Evolutionary conservation across 352 stramenopile genomes (phyloP).

Genomic region (Phytophthora syringae): DNA sequence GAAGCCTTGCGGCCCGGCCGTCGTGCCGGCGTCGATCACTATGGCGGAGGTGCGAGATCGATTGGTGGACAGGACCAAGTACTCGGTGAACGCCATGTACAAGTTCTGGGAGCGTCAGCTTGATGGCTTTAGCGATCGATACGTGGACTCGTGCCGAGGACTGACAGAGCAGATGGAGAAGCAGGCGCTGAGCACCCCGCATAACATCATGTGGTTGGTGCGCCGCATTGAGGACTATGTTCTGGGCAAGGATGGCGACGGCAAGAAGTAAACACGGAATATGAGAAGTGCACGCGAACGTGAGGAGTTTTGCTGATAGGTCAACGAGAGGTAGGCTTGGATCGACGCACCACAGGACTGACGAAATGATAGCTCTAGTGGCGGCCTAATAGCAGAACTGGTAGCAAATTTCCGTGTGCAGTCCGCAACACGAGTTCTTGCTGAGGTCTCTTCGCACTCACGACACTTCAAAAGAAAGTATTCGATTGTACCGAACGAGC

Average conservation of each 20-base stretch:
- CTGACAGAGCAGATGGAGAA: constrained; percentile 76
- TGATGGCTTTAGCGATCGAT: constrained; percentile 69
- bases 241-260: constrained; percentile 35
- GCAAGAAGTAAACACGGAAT: constrained; percentile 27
- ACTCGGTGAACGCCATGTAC: constrained; percentile 64
- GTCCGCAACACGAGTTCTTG: too few species aligned
- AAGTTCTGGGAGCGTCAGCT: constrained; percentile 74
- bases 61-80: constrained; percentile 56
- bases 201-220: constrained; percentile 59
- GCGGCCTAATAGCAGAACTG: too few species aligned
- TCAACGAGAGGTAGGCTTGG: too few species aligned
- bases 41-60: constrained; percentile 37
- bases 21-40: constrained; percentile 58
- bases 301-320: too few species aligned
- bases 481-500: too few species aligned
- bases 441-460: too few species aligned
- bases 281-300: too few species aligned
- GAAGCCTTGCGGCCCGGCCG: constrained; percentile 44
- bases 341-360: too few species aligned
- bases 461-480: too few species aligned
- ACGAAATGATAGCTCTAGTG: too few species aligned
- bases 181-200: constrained; percentile 48
- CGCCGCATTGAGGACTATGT: constrained; percentile 50
- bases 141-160: constrained; percentile 69
- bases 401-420: too few species aligned